Conservation (phyloP, 805 yeast species). For the Metschnikowia gruessii region DNA sequence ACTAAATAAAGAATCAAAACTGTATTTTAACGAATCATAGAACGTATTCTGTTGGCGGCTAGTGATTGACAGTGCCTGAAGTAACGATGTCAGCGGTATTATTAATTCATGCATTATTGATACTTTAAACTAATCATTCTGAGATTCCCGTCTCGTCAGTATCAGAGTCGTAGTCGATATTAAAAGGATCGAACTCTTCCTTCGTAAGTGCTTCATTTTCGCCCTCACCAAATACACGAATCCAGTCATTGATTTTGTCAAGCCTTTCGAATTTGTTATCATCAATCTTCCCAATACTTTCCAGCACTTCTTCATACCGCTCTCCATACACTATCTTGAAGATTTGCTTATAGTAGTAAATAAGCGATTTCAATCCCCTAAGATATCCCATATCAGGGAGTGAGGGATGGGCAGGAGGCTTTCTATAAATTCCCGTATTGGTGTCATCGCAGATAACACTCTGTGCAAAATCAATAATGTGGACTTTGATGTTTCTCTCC, state of each 20-base stretch:
- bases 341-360: slow-evolving; percentile 60
- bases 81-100: background rate
- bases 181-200: slow-evolving; percentile 15
- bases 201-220: slow-evolving; percentile 4
- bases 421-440: slow-evolving; percentile 31
- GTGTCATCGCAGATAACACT: slow-evolving; percentile 63
- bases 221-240: slow-evolving; percentile 13
- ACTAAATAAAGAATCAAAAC: slow-evolving; percentile 23
- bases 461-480: slow-evolving; percentile 94
- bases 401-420: slow-evolving; percentile 68
- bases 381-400: slow-evolving; percentile 79
- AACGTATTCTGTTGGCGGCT: background rate
- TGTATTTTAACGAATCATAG: slow-evolving; percentile 9
- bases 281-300: background rate
- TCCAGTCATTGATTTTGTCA: slow-evolving; percentile 12
- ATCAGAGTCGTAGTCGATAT: slow-evolving; percentile 8
- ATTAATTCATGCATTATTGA: background rate
- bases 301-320: slow-evolving; percentile 17
- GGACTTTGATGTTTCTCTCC: slow-evolving; percentile 39
- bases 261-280: background rate
- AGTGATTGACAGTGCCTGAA: background rate
- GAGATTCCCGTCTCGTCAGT: slow-evolving; percentile 18
- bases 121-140: slow-evolving; percentile 7
- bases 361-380: slow-evolving; percentile 74
- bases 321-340: slow-evolving; percentile 51